A percentile compares a stretch with the other conserved stretches of the same genome.
Evolutionary conservation across 176 grass and related monocot genomes (phyloP).

Genomic region (Triticum dicoccoides): DNA sequence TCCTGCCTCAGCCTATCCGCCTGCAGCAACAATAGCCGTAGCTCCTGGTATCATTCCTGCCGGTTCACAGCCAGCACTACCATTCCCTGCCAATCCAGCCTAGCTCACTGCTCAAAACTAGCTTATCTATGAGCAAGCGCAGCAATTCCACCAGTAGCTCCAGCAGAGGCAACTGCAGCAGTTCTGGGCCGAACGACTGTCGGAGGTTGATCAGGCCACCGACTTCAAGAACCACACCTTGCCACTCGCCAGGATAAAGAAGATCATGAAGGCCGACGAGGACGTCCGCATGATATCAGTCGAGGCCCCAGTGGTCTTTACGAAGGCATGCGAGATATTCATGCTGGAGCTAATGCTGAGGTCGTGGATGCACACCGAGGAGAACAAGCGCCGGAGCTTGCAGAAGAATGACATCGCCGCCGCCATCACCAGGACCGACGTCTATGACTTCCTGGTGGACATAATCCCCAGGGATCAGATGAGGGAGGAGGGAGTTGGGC

Average conservation of each 20-base stretch:
- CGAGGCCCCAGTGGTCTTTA: neutral
- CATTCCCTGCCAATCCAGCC: neutral
- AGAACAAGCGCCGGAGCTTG: conserved; percentile 12
- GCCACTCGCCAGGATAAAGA: conserved; percentile 27
- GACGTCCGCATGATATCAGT: neutral
- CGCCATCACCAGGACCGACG: neutral
- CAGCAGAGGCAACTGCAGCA: conserved; percentile 5
- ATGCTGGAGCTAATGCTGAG: conserved; percentile 15
- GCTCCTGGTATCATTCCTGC: conserved; percentile 8
- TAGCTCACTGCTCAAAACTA: neutral
- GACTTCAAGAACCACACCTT: conserved; percentile 18
- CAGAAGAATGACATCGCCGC: neutral
- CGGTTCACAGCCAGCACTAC: conserved; percentile 9
- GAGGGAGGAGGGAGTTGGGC: neutral
- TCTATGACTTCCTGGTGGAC: conserved; percentile 13
- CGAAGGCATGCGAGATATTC: conserved; percentile 35
- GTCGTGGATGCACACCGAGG: conserved; percentile 20
- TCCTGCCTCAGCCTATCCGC: conserved; percentile 31
- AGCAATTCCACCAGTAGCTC: neutral
- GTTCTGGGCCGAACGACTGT: conserved; percentile 2
- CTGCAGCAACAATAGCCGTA: conserved; percentile 16
- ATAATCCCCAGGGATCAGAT: neutral
- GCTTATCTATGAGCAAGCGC: neutral
- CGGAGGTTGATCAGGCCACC: conserved; percentile 9
- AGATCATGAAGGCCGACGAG: conserved; percentile 23